phyloP scores from a whole-genome alignment of 1,284 basidiomycete species.

The Paramarasmius palmivorus region DNA sequence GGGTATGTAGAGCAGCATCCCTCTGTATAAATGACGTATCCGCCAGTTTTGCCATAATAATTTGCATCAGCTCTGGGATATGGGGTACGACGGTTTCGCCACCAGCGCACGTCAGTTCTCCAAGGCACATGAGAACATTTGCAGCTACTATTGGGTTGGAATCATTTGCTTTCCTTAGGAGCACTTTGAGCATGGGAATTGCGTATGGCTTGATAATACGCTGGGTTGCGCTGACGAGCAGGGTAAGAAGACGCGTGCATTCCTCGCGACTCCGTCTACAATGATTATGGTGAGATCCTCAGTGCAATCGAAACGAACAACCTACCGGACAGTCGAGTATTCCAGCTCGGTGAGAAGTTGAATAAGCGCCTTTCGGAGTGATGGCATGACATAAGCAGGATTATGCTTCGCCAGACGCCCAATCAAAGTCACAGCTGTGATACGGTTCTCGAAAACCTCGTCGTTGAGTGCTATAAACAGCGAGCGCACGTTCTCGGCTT shows the following conservation, averaged over 20 bases:
- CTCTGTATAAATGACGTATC: conserved; percentile 87
- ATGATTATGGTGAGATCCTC: conserved; percentile 10
- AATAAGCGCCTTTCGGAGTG: conserved; percentile 92
- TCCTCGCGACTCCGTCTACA: conserved; percentile 85
- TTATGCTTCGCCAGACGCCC: conserved; percentile 95
- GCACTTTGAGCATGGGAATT: conserved; percentile 91
- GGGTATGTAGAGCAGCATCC: conserved; percentile 91
- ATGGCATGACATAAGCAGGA: conserved; percentile 99
- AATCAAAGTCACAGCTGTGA: conserved; percentile 89
- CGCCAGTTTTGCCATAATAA: conserved; percentile 86
- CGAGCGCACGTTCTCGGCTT: conserved; percentile 96
- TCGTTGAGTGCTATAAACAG: conserved; percentile 98
- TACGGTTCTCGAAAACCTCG: conserved; percentile 92
- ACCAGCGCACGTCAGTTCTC: conserved; percentile 91
- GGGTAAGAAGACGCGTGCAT: conserved; percentile 84
- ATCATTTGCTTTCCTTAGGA: conserved; percentile 88
- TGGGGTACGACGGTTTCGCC: conserved; percentile 89
- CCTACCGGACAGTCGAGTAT: conserved; percentile 89
- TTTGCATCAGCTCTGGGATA: conserved; percentile 86
- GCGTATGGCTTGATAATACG: conserved; percentile 97
- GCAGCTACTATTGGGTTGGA: conserved; percentile 87
- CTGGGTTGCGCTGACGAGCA: conserved; percentile 89
- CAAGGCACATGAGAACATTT: conserved; percentile 92
- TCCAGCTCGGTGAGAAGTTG: conserved; percentile 97
- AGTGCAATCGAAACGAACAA: conserved; percentile 12